phyloP scores from a whole-genome alignment of 2,329 filamentous ascomycete species.

The Monosporascus sp. region DNA sequence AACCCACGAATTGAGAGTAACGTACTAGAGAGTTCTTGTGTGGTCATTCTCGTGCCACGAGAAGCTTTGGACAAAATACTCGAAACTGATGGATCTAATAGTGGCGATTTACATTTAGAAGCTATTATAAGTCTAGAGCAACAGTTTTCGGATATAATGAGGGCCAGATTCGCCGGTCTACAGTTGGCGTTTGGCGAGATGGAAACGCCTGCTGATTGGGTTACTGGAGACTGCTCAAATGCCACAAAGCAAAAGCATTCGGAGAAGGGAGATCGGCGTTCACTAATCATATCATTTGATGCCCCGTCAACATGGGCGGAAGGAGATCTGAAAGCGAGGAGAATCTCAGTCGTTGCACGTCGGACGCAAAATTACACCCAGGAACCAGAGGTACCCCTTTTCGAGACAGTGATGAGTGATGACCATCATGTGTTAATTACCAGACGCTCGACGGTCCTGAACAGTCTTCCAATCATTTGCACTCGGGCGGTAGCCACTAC shows the following conservation, averaged over 20 bases:
- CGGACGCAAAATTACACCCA: background rate
- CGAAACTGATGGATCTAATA: background rate
- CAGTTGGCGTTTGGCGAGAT: conserved; percentile 38
- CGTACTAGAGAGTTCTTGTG: conserved; percentile 26
- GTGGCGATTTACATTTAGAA: background rate
- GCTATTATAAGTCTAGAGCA: background rate
- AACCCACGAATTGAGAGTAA: conserved; percentile 19
- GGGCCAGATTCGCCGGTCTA: conserved; percentile 28
- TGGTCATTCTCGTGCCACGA: conserved; percentile 15
- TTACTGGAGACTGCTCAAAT: conserved; percentile 28
- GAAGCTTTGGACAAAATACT: conserved; percentile 7
- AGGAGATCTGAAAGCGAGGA: conserved; percentile 23
- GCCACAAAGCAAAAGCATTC: conserved; percentile 34
- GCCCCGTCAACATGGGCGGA: conserved; percentile 32
- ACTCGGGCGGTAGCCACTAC: background rate
- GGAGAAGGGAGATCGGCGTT: conserved; percentile 19
- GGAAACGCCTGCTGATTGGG: conserved; percentile 15
- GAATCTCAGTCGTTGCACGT: conserved; percentile 28
- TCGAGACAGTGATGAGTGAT: conserved; percentile 26
- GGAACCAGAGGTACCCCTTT: conserved; percentile 22
- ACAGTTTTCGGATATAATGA: background rate
- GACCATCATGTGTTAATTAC: background rate
- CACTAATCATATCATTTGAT: conserved; percentile 37
- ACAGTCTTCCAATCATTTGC: background rate
- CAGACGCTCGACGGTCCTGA: background rate